Evolutionary conservation across 352 stramenopile species (phyloP).

Genomic region (Phytophthora colocasiae): DNA sequence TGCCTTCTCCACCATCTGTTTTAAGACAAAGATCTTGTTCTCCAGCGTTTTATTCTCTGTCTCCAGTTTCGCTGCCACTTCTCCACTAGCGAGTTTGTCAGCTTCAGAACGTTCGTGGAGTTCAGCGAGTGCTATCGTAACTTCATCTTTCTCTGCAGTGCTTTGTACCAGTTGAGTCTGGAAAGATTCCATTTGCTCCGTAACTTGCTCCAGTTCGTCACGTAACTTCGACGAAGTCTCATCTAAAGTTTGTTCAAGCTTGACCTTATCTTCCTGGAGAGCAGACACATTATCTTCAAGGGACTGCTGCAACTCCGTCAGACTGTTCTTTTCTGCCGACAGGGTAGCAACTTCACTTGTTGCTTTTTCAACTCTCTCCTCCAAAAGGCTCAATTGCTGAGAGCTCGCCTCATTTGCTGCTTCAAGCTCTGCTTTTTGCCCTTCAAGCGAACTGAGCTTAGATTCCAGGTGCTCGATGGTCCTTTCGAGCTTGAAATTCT

Average conservation of each 20-base stretch:
- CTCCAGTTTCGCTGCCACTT: constrained; percentile 33
- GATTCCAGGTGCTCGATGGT: constrained; percentile 42
- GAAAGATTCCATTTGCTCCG: constrained; percentile 22
- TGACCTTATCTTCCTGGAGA: constrained; percentile 48
- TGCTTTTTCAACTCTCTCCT: constrained; percentile 27
- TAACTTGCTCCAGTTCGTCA: constrained; percentile 35
- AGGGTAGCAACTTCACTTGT: constrained; percentile 34
- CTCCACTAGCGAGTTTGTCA: constrained; percentile 34
- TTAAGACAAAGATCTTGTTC: constrained; percentile 37
- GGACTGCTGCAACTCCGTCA: constrained; percentile 38
- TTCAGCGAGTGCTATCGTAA: constrained; percentile 12
- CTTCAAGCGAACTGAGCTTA: constrained; percentile 42
- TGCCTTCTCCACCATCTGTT: constrained; percentile 45
- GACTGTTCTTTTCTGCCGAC: constrained; percentile 33
- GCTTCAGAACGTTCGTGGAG: constrained; percentile 19
- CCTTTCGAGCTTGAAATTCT: constrained; percentile 45
- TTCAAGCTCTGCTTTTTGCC: constrained; percentile 49
- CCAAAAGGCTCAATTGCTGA: constrained; percentile 31
- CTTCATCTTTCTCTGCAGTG: constrained; percentile 29
- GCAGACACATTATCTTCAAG: constrained; percentile 44
- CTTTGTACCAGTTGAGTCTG: constrained; percentile 31
- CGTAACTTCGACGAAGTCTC: constrained; percentile 42
- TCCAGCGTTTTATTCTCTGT: constrained; percentile 37
- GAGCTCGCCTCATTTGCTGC: constrained; percentile 30
- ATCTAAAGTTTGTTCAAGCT: constrained; percentile 47